Conservation (phyloP, 257 asterid genomes). For the Solanum clarkiae region DNA sequence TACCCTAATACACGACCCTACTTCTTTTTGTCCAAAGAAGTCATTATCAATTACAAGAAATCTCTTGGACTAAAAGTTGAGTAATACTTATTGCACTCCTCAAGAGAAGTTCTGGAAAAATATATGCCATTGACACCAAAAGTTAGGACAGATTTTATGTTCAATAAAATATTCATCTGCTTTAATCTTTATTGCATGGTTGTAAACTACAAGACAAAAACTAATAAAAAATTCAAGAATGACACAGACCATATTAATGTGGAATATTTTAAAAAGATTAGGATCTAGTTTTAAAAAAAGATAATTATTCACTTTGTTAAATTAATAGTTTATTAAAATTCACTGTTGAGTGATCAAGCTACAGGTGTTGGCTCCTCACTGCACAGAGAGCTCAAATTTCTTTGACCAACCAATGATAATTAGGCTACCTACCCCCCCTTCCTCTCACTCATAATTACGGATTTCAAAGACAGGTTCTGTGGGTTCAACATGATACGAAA, state of each 20-base stretch:
- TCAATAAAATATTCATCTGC: background rate
- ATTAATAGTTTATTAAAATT: background rate
- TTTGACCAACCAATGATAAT: background rate
- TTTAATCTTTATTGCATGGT: background rate
- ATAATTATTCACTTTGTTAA: background rate
- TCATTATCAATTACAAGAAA: conserved; percentile 15
- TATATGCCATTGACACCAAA: conserved; percentile 3
- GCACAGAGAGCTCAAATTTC: background rate
- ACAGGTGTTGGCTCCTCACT: background rate
- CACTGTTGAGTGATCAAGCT: background rate
- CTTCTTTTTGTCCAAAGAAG: background rate
- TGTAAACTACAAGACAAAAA: background rate
- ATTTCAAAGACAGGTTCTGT: background rate
- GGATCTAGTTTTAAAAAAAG: background rate
- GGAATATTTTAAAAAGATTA: background rate
- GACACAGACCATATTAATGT: background rate
- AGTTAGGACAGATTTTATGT: background rate
- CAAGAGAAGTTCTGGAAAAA: background rate
- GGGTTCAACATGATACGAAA: background rate
- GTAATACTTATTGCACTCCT: background rate
- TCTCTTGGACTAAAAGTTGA: background rate
- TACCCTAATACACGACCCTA: too few relatives aligned
- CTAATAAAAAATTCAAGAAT: background rate
- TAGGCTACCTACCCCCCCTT: background rate
- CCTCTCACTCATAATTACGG: background rate